Evolutionary conservation across 345 rosid species (phyloP).

Genomic region (thale cress (Arabidopsis thaliana)): TAIR10.1 NC_003075.7:15857001-15857500

Average conservation of each 20-base stretch:
- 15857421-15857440: constrained; percentile 37
- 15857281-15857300: constrained; percentile 43
- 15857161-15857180: constrained; percentile 39
- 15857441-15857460: constrained; percentile 2
- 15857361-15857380: constrained; percentile 35
- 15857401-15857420: constrained; percentile 42
- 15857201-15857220: constrained; percentile 43
- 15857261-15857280: constrained; percentile 46
- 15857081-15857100: constrained; percentile 60
- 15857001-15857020: constrained; percentile 98
- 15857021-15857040: constrained; percentile 69
- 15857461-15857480: background rate
- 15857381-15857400: constrained; percentile 40
- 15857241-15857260: constrained; percentile 38
- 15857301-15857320: constrained; percentile 26
- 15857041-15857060: constrained; percentile 74
- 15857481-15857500: constrained; percentile 20
- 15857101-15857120: constrained; percentile 51
- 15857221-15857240: constrained; percentile 44
- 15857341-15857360: constrained; percentile 18
- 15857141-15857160: constrained; percentile 48
- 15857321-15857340: constrained; percentile 24
- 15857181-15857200: constrained; percentile 41
- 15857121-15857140: constrained; percentile 43
- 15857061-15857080: constrained; percentile 44